Conservation (phyloP, 768 basidiomycete species). For the Panaeolus cyanescens region DNA sequence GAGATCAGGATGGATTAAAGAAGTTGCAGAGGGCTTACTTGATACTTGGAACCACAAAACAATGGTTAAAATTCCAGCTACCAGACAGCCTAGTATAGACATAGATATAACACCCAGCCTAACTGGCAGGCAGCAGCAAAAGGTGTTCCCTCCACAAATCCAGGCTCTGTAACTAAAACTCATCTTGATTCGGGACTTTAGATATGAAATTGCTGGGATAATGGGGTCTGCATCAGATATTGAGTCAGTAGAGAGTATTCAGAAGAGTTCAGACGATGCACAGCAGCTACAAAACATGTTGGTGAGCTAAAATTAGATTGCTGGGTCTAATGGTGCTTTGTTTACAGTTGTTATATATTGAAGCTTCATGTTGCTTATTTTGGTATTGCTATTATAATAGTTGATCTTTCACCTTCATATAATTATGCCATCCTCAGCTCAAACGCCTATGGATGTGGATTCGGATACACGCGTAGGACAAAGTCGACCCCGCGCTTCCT, state of each 20-base stretch:
- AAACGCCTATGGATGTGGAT: neutral
- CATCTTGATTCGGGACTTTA: constrained; percentile 27
- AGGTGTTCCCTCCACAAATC: constrained; percentile 52
- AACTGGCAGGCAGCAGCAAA: constrained; percentile 67
- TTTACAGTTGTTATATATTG: neutral
- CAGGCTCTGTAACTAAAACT: constrained; percentile 43
- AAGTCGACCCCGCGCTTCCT: constrained; percentile 39
- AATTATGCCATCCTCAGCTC: neutral
- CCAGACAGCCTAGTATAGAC: constrained; percentile 52
- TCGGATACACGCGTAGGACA: neutral
- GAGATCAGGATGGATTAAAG: too few relatives aligned
- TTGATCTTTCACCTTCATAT: neutral
- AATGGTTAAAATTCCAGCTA: constrained; percentile 54
- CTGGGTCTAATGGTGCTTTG: neutral
- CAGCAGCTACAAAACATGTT: neutral
- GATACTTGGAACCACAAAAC: constrained; percentile 64
- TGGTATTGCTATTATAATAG: neutral
- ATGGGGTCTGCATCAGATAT: too few relatives aligned
- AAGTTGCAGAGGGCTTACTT: constrained; percentile 40
- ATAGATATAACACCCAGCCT: constrained; percentile 60
- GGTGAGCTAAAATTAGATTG: neutral
- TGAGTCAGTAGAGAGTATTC: too few relatives aligned
- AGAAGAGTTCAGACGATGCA: too few relatives aligned
- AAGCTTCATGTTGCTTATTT: neutral
- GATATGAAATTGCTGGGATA: neutral